Evolutionary conservation across 1,139 yeast genomes (phyloP).

Genomic region (Lodderomyces parapsilosis): DNA sequence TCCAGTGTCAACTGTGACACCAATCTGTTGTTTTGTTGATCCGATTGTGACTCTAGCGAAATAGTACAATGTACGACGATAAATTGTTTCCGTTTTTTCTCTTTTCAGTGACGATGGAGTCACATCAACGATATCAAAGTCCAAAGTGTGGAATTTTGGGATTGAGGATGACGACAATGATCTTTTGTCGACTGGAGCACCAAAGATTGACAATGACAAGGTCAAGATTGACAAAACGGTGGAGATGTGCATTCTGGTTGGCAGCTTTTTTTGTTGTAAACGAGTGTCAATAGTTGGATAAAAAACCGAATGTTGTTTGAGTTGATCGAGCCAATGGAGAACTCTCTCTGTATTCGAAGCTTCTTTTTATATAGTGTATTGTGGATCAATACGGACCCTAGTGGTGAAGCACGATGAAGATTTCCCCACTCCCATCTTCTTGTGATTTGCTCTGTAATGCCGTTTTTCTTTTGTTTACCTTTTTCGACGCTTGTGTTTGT

Average conservation of each 20-base stretch:
- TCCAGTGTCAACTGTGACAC: slow-evolving; percentile 28
- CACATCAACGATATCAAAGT: slow-evolving; percentile 3
- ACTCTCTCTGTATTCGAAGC: too few relatives aligned
- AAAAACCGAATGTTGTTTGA: not conserved
- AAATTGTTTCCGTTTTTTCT: not conserved
- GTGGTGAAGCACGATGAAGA: not conserved
- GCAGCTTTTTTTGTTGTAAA: not conserved
- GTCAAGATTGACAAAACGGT: not conserved
- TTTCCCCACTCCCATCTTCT: too few relatives aligned
- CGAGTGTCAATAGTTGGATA: not conserved
- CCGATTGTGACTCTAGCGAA: slow-evolving; percentile 18
- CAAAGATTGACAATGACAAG: not conserved
- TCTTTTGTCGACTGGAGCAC: slow-evolving; percentile 5
- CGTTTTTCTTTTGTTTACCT: too few relatives aligned
- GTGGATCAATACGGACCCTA: not conserved
- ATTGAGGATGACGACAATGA: not conserved
- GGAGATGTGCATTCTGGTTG: not conserved
- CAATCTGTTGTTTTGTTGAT: slow-evolving; percentile 18
- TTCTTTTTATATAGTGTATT: not conserved
- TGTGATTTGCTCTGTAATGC: too few relatives aligned
- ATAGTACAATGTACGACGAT: slow-evolving; percentile 1
- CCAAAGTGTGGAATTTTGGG: slow-evolving; percentile 5
- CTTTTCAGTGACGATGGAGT: not conserved
- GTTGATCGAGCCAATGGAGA: not conserved
- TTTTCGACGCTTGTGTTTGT: too few relatives aligned